Evolutionary conservation across 768 basidiomycete genomes (phyloP), one percentile per base, ranked within the genome.

Genomic region (Naganishia onofrii): DNA sequence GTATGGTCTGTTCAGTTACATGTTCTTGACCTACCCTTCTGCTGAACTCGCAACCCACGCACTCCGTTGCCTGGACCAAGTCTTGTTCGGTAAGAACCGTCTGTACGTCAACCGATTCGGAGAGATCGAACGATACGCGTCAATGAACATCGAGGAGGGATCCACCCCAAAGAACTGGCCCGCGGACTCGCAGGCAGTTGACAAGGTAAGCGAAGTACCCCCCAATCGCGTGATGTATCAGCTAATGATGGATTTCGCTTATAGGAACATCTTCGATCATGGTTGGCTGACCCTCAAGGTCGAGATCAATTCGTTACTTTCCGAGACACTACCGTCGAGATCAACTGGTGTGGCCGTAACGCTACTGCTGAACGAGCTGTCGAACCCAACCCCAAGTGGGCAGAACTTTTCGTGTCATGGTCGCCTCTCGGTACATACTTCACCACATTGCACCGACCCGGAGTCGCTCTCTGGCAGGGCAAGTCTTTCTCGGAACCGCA

Each of bases 261-360:
- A n/a, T 72, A 97, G 93, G 96, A 97, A 80, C 94, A 99, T 83
- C 86, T 97, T 71, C 87, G 92, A 56, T 90, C 91, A 65, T 99
- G 95, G 94, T 86, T 98, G 66, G 91, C 88, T 29, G 96, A 99
- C 82, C 84, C 87, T 28, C 88, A 89, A 81, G 93, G 93, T 42
- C 89, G 95, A 71, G 96, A 99, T 81, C 96, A 99, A 79, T 93
- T 93, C 83, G 89, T 92, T 68, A 93, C 92, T 46, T 93, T 95
- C 81, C 88, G 92, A 46, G 92, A 91, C 56, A 91, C 94, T 75
- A 90, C 94, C 73, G 91, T 94, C 65, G 85, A 89, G 73, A 88
- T 99, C 75, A 85, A 87, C 76, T 99, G 93, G 94, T 92, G 93
- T 75, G 91, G 92, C 60, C 91, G 92, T 74, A 89, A 90, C 58